Evolutionary conservation across 1,284 basidiomycete species (phyloP).

Genomic region (Moesziomyces globuligerus): DNA sequence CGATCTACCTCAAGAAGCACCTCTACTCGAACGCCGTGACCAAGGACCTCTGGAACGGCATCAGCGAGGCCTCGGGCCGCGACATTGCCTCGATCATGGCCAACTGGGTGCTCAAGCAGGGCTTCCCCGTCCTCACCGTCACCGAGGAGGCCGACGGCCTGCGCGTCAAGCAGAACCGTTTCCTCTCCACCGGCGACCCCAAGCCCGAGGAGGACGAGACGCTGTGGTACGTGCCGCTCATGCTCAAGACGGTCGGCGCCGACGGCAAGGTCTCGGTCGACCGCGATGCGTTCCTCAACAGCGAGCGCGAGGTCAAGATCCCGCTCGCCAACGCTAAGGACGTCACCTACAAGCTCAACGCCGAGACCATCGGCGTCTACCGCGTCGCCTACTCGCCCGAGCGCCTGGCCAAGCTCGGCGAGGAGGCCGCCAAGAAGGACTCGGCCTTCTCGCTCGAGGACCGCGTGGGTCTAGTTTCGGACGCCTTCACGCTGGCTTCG

Average conservation of each 20-base stretch:
- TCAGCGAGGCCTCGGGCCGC: slow-evolving; percentile 79
- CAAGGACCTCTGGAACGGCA: slow-evolving; percentile 88
- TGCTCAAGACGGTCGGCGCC: slow-evolving; percentile 75
- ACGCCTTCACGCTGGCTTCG: slow-evolving; percentile 81
- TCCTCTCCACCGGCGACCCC: slow-evolving; percentile 81
- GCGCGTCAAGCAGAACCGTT: slow-evolving; percentile 82
- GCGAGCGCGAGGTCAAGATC: slow-evolving; percentile 76
- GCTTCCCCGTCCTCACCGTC: slow-evolving; percentile 82
- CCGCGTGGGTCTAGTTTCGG: slow-evolving; percentile 84
- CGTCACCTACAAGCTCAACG: slow-evolving; percentile 81
- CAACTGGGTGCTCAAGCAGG: slow-evolving; percentile 87
- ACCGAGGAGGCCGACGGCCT: slow-evolving; percentile 75
- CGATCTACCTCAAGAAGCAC: slow-evolving; percentile 87
- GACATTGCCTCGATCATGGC: slow-evolving; percentile 87
- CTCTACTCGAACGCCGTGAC: slow-evolving; percentile 86
- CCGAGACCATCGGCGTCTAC: slow-evolving; percentile 87
- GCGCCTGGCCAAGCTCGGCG: slow-evolving; percentile 80
- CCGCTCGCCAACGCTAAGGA: slow-evolving; percentile 74
- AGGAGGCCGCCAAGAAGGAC: slow-evolving; percentile 77
- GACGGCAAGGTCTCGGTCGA: slow-evolving; percentile 75
- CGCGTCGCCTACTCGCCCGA: slow-evolving; percentile 88
- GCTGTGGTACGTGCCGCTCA: slow-evolving; percentile 86
- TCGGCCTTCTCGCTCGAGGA: slow-evolving; percentile 83
- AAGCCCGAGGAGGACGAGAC: slow-evolving; percentile 85
- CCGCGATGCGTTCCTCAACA: slow-evolving; percentile 75